Percentiles rank a stretch among this genome's conserved stretches.
These are phyloP conservation scores for Haematococcus sp. DNA, from an alignment of 139 green algal species.

Conservation along the genomic window DNA sequence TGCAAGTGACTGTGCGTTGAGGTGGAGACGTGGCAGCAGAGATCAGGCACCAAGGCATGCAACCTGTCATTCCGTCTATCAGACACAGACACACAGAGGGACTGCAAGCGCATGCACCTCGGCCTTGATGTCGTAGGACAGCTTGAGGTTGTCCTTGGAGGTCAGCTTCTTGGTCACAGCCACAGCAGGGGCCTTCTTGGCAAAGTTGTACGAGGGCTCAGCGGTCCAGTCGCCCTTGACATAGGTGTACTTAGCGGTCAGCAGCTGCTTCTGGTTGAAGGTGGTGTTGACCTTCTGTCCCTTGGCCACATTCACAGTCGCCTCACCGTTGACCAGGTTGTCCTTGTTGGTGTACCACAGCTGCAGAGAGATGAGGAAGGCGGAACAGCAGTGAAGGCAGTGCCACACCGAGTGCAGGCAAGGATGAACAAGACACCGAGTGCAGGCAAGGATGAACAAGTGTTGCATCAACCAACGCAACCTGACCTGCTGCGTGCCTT, in stretches of 20 bases:
- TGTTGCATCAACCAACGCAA: too few relatives aligned
- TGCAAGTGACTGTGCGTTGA: too few relatives aligned
- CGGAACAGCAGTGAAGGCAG: too few relatives aligned
- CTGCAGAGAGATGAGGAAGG: neutral
- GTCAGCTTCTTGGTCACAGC: constrained; percentile 21
- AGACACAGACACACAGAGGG: too few relatives aligned
- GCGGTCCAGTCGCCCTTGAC: constrained; percentile 13
- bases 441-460: too few relatives aligned
- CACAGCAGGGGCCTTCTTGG: constrained; percentile 13
- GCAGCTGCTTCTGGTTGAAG: constrained; percentile 34
- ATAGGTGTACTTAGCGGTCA: constrained; percentile 29
- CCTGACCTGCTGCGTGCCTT: too few relatives aligned
- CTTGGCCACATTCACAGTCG: constrained; percentile 1
- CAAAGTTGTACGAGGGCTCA: constrained; percentile 35
- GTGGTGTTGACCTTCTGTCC: constrained; percentile 24
- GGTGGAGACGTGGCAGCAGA: too few relatives aligned
- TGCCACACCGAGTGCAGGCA: too few relatives aligned
- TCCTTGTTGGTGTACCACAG: constrained; percentile 30
- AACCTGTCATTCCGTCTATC: too few relatives aligned
- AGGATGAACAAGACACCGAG: too few relatives aligned
- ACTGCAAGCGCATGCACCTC: neutral
- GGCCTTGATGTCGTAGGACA: constrained; percentile 28
- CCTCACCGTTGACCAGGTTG: constrained; percentile 22
- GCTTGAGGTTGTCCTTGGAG: constrained; percentile 22
- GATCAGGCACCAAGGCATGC: too few relatives aligned